Conservation (phyloP, 352 stramenopile genomes). For the Globisporangium splendens region DNA sequence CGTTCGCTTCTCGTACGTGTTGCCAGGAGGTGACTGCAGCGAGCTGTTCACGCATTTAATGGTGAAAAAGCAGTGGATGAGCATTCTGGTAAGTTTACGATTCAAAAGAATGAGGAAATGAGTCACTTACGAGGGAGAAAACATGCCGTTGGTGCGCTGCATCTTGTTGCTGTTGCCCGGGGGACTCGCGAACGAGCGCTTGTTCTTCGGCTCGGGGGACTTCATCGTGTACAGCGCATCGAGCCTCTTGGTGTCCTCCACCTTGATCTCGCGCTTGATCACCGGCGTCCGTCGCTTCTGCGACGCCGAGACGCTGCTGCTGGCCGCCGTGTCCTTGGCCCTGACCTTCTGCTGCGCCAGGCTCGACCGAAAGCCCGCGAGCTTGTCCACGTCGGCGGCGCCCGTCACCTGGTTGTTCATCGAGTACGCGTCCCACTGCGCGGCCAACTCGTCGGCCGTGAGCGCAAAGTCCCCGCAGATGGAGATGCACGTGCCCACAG, state of each 20-base stretch:
- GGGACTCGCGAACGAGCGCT: slow-evolving; percentile 59
- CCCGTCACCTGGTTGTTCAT: slow-evolving; percentile 80
- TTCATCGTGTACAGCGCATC: slow-evolving; percentile 69
- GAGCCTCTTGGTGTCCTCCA: slow-evolving; percentile 41
- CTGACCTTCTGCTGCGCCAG: slow-evolving; percentile 59
- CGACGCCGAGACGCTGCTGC: neutral
- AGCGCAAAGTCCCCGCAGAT: slow-evolving; percentile 78
- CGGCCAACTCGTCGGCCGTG: slow-evolving; percentile 71
- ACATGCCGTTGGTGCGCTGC: slow-evolving; percentile 61
- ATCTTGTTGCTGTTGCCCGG: slow-evolving; percentile 51
- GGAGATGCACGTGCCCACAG: slow-evolving; percentile 54
- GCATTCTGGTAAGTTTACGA: neutral
- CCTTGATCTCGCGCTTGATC: slow-evolving; percentile 66
- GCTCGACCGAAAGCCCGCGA: slow-evolving; percentile 70
- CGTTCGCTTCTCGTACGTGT: slow-evolving; percentile 69
- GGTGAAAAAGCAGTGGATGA: neutral
- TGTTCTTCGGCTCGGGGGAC: slow-evolving; percentile 66
- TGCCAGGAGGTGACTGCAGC: slow-evolving; percentile 65
- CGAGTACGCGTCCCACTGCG: slow-evolving; percentile 82
- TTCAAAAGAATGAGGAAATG: neutral
- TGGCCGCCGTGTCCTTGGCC: slow-evolving; percentile 24
- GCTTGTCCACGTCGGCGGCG: slow-evolving; percentile 46
- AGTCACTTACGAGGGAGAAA: slow-evolving; percentile 55
- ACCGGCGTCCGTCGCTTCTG: slow-evolving; percentile 65
- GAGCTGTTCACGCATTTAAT: slow-evolving; percentile 24